A percentile compares a stretch with the other conserved stretches of the same genome.
Evolutionary conservation across 441 rosid species (phyloP).

Genomic region (Euphorbia corollata): DNA sequence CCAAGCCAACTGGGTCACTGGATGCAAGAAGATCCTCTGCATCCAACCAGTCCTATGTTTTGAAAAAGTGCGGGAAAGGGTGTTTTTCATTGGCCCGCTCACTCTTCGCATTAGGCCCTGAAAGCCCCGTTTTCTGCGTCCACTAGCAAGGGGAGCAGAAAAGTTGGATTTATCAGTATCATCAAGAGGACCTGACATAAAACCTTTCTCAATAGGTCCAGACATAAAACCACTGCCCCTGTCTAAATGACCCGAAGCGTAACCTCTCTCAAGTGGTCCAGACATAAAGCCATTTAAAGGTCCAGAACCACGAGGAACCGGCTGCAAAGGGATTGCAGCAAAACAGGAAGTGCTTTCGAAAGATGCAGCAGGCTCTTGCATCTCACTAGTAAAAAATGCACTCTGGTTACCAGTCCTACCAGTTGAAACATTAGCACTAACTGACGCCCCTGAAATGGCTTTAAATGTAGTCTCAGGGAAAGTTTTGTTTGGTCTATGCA

Average conservation of each 20-base stretch:
- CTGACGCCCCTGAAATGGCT: conserved; percentile 91
- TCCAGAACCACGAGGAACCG: conserved; percentile 81
- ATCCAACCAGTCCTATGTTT: conserved; percentile 72
- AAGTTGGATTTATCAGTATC: conserved; percentile 65
- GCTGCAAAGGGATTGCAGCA: conserved; percentile 89
- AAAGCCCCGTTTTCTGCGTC: conserved; percentile 53
- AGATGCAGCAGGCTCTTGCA: conserved; percentile 82
- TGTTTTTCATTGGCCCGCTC: conserved; percentile 80
- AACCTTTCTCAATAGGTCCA: conserved; percentile 86
- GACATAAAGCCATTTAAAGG: conserved; percentile 84
- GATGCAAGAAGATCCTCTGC: conserved; percentile 71
- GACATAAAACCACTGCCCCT: conserved; percentile 84
- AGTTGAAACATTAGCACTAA: conserved; percentile 90
- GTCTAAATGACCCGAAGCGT: conserved; percentile 85
- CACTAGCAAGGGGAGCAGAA: conserved; percentile 80
- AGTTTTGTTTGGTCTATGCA: conserved; percentile 47
- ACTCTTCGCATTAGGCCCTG: conserved; percentile 72
- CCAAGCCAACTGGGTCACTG: conserved; percentile 64
- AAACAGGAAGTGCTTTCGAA: conserved; percentile 92
- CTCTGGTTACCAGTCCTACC: conserved; percentile 80
- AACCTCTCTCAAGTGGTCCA: conserved; percentile 89
- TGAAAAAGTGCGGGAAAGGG: conserved; percentile 73
- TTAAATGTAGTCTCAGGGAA: conserved; percentile 81
- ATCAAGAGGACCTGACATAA: conserved; percentile 93
- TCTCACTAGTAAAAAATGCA: conserved; percentile 61